Evolutionary conservation across 345 rosid species (phyloP).

Genomic region (Rubroshorea leprosula): DNA sequence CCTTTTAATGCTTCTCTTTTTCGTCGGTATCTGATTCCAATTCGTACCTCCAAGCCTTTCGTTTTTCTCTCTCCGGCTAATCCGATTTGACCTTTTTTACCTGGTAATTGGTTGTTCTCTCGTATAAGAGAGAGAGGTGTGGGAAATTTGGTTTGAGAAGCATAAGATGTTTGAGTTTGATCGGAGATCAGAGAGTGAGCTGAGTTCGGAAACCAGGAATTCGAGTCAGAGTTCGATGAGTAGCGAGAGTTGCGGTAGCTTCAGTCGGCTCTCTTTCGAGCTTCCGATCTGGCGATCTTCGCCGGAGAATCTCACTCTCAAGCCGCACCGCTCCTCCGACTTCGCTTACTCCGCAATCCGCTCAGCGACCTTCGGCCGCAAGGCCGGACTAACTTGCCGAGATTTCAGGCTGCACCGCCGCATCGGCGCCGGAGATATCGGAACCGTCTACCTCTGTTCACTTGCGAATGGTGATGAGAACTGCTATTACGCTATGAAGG

Average conservation of each 20-base stretch:
- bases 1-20: too few relatives aligned
- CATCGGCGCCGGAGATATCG: conserved; percentile 86
- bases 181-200: too few relatives aligned
- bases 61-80: background rate
- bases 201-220: too few relatives aligned
- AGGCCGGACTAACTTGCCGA: conserved; percentile 44
- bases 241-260: conserved; percentile 59
- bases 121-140: conserved; percentile 4
- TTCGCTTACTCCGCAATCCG: conserved; percentile 73
- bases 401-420: conserved; percentile 68
- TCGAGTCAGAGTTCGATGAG: conserved; percentile 44
- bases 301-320: too few relatives aligned
- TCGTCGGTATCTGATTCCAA: background rate
- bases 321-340: conserved; percentile 79
- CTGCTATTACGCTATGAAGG: conserved; percentile 78
- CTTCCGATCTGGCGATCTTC: too few relatives aligned
- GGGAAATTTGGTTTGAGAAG: too few relatives aligned
- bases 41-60: too few relatives aligned
- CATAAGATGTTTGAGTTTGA: too few relatives aligned
- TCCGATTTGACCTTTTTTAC: conserved; percentile 1
- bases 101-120: background rate
- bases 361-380: conserved; percentile 34
- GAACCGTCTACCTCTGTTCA: conserved; percentile 79
- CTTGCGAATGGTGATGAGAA: conserved; percentile 30
- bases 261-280: background rate